A percentile compares a stretch with the other conserved stretches of the same genome.
Conservation (phyloP, 441 rosid genomes). For the Brassica balearica region DNA sequence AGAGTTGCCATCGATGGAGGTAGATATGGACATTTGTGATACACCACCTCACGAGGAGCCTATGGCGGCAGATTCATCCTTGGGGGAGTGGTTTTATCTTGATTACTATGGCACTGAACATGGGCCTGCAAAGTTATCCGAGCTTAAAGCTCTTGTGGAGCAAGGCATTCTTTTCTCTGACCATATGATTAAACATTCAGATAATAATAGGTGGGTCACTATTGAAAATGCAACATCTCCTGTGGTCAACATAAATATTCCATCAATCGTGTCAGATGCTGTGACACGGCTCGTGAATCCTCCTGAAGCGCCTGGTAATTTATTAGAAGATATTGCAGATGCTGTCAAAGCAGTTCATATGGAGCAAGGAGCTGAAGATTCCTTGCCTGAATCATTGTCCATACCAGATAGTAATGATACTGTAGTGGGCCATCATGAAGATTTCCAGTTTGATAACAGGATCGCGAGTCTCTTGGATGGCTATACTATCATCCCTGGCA, state of each 20-base stretch:
- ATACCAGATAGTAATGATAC: constrained; percentile 41
- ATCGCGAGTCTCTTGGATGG: constrained; percentile 82
- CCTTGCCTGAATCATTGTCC: constrained; percentile 39
- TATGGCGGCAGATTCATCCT: constrained; percentile 57
- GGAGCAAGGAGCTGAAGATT: constrained; percentile 49
- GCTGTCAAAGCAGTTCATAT: constrained; percentile 48
- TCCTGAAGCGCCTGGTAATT: constrained; percentile 98
- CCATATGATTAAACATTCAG: constrained; percentile 89
- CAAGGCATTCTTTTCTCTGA: constrained; percentile 84
- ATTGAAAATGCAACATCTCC: constrained; percentile 99
- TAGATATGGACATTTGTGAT: constrained; percentile 99
- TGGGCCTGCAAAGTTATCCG: constrained; percentile 88
- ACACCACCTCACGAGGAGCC: constrained; percentile 94
- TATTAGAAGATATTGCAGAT: constrained; percentile 71
- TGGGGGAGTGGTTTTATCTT: constrained; percentile 97
- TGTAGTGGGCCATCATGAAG: constrained; percentile 53
- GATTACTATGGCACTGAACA: constrained; percentile 85
- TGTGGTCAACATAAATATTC: constrained; percentile 57
- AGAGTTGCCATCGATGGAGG: constrained; percentile 97
- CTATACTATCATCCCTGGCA: constrained; percentile 69
- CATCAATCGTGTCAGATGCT: constrained; percentile 73
- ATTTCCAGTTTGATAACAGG: constrained; percentile 78
- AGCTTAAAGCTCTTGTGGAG: constrained; percentile 83
- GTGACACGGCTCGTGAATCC: constrained; percentile 85
- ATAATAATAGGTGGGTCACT: constrained; percentile 93